Evolutionary conservation across 108 stramenopile species (phyloP), one percentile per base, ranked within the genome.

Genomic region (Fragilaria radians): DNA sequence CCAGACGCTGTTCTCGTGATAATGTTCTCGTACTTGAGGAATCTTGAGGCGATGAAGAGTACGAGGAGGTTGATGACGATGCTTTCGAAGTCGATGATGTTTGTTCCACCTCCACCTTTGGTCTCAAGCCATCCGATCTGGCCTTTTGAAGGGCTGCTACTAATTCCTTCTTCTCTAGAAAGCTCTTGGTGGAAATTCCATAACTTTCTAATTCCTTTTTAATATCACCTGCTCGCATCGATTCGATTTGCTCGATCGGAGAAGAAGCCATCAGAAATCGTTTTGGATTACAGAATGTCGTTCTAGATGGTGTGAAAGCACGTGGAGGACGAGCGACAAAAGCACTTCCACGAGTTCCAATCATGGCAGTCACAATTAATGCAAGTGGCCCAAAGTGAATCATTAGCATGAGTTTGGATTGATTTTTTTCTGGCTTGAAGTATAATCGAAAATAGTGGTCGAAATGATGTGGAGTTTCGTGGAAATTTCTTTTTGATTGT

Each of bases 141-240:
- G 90, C 90, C 55, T 79, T 57, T 32, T 67, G 57, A 18, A 87
- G 51, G 14, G 84, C 90, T n/a, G 75, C 59, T 0, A 86, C 72
- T 36, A 91, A 51, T 56, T 91, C 86, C 7, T 65, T 72, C 71
- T 88, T 91, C 57, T 85, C 85, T n/a, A 88, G 57, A 49, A 88
- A 79, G 5, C 62, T 24, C 18, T 60, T 68, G 21, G 90, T 88
- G 1, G 85, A 80, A 32, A 91, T 86, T 0, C 90, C 90, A 59
- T 82, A 86, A 22, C 74, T 72, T 67, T 88, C 86, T 25, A 91
- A 58, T 64, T 91, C 90, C 50, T 80, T 74, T 48, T 78, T 80
- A 24, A 91, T 85, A 47, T 75, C 84, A 1, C 80, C 75, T 5
- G 76, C 76, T 72, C 69, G 67, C 90, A 91, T 91, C 48, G 77